Percentiles rank a stretch among this genome's conserved stretches.
Conservation (phyloP, 164 flowering plant species). For the Brasenia schreberi region DNA sequence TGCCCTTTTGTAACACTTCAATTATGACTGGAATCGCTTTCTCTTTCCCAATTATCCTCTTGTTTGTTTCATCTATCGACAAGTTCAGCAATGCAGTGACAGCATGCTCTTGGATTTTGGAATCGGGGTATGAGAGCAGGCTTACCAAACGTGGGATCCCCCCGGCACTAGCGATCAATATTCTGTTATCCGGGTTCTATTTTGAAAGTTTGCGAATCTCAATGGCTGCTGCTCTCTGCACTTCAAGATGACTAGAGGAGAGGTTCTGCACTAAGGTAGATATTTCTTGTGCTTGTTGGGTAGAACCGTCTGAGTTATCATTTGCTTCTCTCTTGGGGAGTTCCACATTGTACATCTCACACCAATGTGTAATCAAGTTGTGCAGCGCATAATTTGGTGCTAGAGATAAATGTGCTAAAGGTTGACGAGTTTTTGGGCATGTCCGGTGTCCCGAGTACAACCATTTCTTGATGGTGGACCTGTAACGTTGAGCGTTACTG, state of each 20-base stretch:
- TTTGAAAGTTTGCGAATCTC: constrained; percentile 66
- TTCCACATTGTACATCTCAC: constrained; percentile 51
- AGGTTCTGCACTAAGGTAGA: constrained; percentile 34
- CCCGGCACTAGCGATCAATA: constrained; percentile 44
- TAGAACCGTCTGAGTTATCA: constrained; percentile 1
- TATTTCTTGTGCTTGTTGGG: constrained; percentile 29
- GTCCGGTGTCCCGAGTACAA: constrained; percentile 51
- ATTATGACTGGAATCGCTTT: constrained; percentile 67
- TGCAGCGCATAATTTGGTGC: constrained; percentile 76
- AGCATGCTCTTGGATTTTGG: constrained; percentile 58
- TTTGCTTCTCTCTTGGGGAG: constrained; percentile 32
- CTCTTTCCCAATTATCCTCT: constrained; percentile 42
- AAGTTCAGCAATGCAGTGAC: constrained; percentile 76
- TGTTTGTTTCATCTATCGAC: constrained; percentile 69
- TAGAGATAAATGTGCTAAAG: constrained; percentile 40
- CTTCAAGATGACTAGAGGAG: constrained; percentile 31
- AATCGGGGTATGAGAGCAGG: constrained; percentile 58
- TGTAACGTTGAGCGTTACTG: no score
- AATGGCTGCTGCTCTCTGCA: constrained; percentile 36
- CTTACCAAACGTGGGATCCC: constrained; percentile 51
- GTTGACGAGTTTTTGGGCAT: constrained; percentile 71
- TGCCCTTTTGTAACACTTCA: constrained; percentile 49
- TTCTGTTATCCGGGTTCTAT: constrained; percentile 62
- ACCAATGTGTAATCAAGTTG: constrained; percentile 68
- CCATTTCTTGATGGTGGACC: constrained; percentile 77